Percentiles rank a stretch among this genome's conserved stretches.
Evolutionary conservation across 2,329 filamentous ascomycete species (phyloP).

Genomic region (Diaporthe vaccinii): DNA sequence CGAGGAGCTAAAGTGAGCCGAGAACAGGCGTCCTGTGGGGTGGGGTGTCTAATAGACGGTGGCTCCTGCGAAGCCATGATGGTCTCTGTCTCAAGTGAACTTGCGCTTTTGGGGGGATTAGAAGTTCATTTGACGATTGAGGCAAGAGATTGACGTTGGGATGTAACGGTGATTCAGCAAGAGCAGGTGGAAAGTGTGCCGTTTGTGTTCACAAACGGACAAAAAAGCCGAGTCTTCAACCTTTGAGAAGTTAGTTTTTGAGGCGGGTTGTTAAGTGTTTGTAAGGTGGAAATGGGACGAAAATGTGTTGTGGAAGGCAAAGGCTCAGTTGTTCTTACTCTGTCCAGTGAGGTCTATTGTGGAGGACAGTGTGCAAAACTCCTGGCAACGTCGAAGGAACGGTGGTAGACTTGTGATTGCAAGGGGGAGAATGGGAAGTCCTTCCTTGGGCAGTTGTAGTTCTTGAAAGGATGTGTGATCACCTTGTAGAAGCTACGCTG

Average conservation of each 20-base stretch:
- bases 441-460: background rate
- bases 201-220: background rate
- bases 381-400: background rate
- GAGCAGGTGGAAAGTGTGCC: background rate
- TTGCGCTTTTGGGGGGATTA: background rate
- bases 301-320: background rate
- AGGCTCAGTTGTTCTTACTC: background rate
- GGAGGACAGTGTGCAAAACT: background rate
- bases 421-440: background rate
- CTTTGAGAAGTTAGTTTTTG: background rate
- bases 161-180: background rate
- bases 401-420: too few relatives aligned
- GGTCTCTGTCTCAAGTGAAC: background rate
- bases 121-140: background rate
- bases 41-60: background rate
- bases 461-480: background rate
- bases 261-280: background rate
- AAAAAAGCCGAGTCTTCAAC: background rate
- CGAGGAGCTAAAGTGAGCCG: constrained; percentile 5
- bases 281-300: background rate
- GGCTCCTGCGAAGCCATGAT: constrained; percentile 8
- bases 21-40: background rate
- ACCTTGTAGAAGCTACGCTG: background rate
- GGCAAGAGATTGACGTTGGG: background rate
- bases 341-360: background rate